Evolutionary conservation across 2,329 filamentous ascomycete genomes (phyloP).

Genomic region (Penicillium digitatum): DNA sequence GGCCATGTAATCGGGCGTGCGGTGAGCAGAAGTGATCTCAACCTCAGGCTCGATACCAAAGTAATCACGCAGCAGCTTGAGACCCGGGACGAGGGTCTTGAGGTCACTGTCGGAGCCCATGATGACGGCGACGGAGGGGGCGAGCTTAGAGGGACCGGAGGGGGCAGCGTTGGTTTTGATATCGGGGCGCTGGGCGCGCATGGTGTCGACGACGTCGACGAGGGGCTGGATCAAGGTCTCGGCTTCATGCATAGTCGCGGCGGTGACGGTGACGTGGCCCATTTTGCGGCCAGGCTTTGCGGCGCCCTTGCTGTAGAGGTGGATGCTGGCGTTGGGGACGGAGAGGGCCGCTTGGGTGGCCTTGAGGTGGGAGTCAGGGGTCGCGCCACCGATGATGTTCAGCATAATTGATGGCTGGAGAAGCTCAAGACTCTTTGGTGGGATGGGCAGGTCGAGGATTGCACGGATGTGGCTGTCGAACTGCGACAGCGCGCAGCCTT

Average conservation of each 20-base stretch:
- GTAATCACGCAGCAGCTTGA: constrained; percentile 42
- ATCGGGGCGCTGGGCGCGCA: constrained; percentile 56
- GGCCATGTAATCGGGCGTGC: constrained; percentile 68
- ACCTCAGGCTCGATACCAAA: constrained; percentile 45
- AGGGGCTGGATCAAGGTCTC: constrained; percentile 66
- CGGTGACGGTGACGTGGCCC: constrained; percentile 83
- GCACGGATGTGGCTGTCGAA: constrained; percentile 86
- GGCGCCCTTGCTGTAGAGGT: constrained; percentile 85
- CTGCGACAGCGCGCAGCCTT: constrained; percentile 83
- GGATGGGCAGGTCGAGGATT: constrained; percentile 69
- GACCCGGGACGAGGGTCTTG: constrained; percentile 43
- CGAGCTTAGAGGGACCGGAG: constrained; percentile 32
- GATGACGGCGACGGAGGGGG: constrained; percentile 44
- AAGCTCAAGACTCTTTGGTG: constrained; percentile 45
- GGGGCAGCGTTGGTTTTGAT: constrained; percentile 32
- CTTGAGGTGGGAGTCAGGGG: constrained; percentile 59
- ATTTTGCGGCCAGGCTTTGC: constrained; percentile 89
- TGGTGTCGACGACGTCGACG: constrained; percentile 72
- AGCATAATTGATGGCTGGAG: constrained; percentile 52
- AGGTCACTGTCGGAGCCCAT: constrained; percentile 51
- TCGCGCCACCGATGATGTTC: constrained; percentile 55
- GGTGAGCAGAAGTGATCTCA: constrained; percentile 54
- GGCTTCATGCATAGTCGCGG: constrained; percentile 63
- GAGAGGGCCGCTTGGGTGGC: constrained; percentile 56
- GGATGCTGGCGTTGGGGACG: constrained; percentile 61